Conservation (phyloP, 352 stramenopile species). For the Discostella stelligera region DNA sequence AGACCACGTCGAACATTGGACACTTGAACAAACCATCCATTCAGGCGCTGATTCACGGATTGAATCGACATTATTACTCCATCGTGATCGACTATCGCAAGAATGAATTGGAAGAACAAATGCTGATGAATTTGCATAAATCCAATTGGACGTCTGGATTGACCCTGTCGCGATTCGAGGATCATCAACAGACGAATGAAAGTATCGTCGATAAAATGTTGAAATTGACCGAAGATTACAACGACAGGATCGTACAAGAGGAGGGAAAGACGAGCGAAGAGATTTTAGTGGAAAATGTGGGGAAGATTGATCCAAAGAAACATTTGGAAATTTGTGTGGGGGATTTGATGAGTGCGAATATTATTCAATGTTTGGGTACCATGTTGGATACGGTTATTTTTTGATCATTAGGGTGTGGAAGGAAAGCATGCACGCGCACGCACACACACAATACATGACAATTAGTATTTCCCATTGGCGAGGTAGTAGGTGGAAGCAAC, state of each 20-base stretch:
- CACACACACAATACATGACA: no score
- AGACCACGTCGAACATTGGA: constrained; percentile 98
- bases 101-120: constrained; percentile 99
- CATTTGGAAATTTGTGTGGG: constrained; percentile 90
- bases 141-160: constrained; percentile 93
- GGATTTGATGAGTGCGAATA: constrained; percentile 97
- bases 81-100: constrained; percentile 97
- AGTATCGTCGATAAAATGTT: constrained; percentile 93
- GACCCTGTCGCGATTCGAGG: constrained; percentile 93
- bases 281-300: constrained; percentile 96
- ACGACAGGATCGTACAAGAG: constrained; percentile 95
- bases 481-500: no score
- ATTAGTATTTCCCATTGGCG: no score
- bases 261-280: constrained; percentile 94
- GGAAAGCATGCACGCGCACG: no score
- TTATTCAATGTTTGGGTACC: constrained; percentile 96
- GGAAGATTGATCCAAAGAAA: constrained; percentile 89
- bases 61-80: constrained; percentile 99
- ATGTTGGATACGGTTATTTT: constrained; percentile 99
- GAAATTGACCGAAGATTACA: constrained; percentile 94
- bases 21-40: constrained; percentile 99
- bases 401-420: constrained; percentile 71
- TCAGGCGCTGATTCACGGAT: constrained; percentile 97
- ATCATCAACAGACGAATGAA: constrained; percentile 91
- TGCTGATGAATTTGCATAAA: constrained; percentile 99